A percentile compares a stretch with the other conserved stretches of the same genome.
Evolutionary conservation across 2,329 filamentous ascomycete genomes (phyloP).

Genomic region (Fusarium brevicatenulatum): DNA sequence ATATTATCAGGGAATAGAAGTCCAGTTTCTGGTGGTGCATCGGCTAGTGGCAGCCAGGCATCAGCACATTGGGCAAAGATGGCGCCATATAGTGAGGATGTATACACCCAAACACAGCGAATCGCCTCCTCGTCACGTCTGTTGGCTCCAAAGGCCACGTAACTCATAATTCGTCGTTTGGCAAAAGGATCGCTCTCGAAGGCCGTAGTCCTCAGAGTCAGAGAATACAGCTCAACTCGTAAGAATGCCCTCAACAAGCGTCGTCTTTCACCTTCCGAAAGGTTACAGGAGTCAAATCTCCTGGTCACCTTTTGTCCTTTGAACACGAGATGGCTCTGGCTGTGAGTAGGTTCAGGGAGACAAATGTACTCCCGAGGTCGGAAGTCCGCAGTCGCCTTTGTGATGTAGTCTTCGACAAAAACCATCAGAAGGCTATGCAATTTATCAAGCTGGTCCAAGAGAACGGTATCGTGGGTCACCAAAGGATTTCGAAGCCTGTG

Average conservation of each 20-base stretch:
- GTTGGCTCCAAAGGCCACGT: too few species aligned
- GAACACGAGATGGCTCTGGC: background rate
- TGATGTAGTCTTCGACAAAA: constrained; percentile 30
- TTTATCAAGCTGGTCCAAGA: constrained; percentile 8
- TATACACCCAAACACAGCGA: constrained; percentile 9
- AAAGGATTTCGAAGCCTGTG: constrained; percentile 7
- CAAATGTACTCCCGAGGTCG: constrained; percentile 31
- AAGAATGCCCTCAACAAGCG: background rate
- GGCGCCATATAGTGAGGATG: constrained; percentile 17
- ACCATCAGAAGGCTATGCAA: constrained; percentile 8
- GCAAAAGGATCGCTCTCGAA: background rate
- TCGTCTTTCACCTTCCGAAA: constrained; percentile 2
- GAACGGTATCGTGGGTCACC: background rate
- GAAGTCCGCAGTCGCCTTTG: constrained; percentile 24
- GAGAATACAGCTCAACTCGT: background rate
- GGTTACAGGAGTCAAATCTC: constrained; percentile 6
- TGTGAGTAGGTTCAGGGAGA: background rate
- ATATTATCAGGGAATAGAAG: constrained; percentile 20
- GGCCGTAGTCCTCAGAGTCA: background rate
- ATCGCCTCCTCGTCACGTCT: background rate
- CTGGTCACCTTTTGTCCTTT: background rate
- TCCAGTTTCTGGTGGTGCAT: background rate
- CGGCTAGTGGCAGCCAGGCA: constrained; percentile 17
- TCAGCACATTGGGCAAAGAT: constrained; percentile 21
- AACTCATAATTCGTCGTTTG: background rate